Conservation (phyloP, 148 eudicot genomes). For the Cornus florida region DNA sequence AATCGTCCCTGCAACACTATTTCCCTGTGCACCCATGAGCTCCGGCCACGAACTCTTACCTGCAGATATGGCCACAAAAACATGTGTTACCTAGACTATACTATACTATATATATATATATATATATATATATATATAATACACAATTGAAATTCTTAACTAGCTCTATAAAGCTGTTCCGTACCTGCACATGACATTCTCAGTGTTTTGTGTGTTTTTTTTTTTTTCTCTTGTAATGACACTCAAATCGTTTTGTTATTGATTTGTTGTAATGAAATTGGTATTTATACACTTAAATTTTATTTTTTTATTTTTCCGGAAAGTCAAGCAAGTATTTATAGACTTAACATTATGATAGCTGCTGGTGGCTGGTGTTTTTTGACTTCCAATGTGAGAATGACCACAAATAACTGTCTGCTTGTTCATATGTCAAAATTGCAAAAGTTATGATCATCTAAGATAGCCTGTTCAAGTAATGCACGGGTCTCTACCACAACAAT, state of each 20-base stretch:
- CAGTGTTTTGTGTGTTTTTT: too few relatives aligned
- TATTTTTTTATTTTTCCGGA: too few relatives aligned
- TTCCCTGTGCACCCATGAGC: neutral
- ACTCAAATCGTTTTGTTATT: too few relatives aligned
- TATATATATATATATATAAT: too few relatives aligned
- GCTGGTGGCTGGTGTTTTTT: too few relatives aligned
- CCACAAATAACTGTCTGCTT: too few relatives aligned
- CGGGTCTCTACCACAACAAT: too few relatives aligned
- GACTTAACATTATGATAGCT: neutral
- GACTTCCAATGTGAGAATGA: too few relatives aligned
- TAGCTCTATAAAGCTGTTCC: neutral
- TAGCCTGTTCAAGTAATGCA: too few relatives aligned
- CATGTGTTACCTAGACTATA: neutral
- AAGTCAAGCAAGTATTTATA: too few relatives aligned
- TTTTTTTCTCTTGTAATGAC: neutral
- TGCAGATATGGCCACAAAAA: neutral
- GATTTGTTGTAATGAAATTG: neutral
- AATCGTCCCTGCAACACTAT: neutral
- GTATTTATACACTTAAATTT: neutral
- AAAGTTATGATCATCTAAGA: too few relatives aligned
- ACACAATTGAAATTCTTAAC: neutral
- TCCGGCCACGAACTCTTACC: constrained; percentile 1
- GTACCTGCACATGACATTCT: neutral
- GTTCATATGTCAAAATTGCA: neutral
- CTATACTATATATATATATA: too few relatives aligned